Evolutionary conservation across 176 grass and related monocot species (phyloP).

Genomic region (Musa itinerans): DNA sequence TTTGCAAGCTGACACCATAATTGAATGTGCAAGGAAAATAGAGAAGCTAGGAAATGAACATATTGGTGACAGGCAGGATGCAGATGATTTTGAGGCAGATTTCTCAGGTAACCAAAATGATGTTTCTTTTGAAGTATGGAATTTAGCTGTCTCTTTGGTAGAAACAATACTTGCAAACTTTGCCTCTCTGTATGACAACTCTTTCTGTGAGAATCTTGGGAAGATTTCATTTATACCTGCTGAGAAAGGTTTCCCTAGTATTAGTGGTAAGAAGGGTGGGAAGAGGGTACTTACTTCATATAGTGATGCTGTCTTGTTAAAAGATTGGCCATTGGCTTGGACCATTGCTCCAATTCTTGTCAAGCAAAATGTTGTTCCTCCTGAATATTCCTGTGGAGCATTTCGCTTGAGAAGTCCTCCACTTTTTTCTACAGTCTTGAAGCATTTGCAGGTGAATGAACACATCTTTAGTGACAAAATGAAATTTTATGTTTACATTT

Average conservation of each 20-base stretch:
- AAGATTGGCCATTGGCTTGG: constrained; percentile 90
- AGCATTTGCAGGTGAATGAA: constrained; percentile 64
- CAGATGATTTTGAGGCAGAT: constrained; percentile 66
- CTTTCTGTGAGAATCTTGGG: constrained; percentile 82
- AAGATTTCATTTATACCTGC: constrained; percentile 88
- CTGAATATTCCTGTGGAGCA: constrained; percentile 90
- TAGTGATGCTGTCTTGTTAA: constrained; percentile 64
- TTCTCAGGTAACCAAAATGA: constrained; percentile 57
- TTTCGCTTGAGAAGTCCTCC: constrained; percentile 84
- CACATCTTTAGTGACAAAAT: constrained; percentile 7
- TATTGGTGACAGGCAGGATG: constrained; percentile 35
- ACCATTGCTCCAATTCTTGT: constrained; percentile 76
- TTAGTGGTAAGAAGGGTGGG: constrained; percentile 94
- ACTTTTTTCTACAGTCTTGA: constrained; percentile 69
- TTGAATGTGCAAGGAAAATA: constrained; percentile 77
- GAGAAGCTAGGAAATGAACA: constrained; percentile 60
- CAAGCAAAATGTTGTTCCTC: constrained; percentile 73
- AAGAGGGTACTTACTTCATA: constrained; percentile 80
- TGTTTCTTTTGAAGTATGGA: constrained; percentile 76
- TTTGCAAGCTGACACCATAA: constrained; percentile 63
- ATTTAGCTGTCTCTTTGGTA: constrained; percentile 70
- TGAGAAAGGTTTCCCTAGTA: constrained; percentile 92
- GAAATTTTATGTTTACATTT: constrained; percentile 19
- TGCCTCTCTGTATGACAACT: constrained; percentile 67
- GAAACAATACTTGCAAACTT: constrained; percentile 81